phyloP scores from a whole-genome alignment of 768 basidiomycete species.

The Pulveroboletus sp. region DNA sequence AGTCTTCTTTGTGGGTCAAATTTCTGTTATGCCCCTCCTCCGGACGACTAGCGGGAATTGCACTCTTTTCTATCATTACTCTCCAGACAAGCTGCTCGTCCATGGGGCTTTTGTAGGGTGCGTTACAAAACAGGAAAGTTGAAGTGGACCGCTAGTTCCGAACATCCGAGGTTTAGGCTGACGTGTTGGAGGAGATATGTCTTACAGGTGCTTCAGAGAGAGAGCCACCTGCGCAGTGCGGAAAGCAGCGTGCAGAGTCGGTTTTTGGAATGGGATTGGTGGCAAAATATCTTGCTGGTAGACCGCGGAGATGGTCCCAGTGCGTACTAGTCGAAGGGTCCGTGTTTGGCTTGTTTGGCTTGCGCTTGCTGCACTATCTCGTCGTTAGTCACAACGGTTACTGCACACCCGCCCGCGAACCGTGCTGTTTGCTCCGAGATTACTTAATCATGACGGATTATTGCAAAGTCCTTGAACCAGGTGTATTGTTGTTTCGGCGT shows the following conservation, averaged over 20 bases:
- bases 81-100: too few relatives aligned
- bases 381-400: slow-evolving; percentile 7
- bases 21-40: too few relatives aligned
- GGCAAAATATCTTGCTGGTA: slow-evolving; percentile 52
- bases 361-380: slow-evolving; percentile 16
- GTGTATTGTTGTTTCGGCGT: slow-evolving; percentile 72
- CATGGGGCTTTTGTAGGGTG: too few relatives aligned
- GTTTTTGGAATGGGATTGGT: slow-evolving; percentile 79
- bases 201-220: slow-evolving; percentile 10
- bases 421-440: not conserved
- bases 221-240: slow-evolving; percentile 47
- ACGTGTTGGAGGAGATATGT: slow-evolving; percentile 62
- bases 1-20: too few relatives aligned
- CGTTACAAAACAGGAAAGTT: too few relatives aligned
- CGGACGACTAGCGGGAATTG: too few relatives aligned
- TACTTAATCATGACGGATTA: slow-evolving; percentile 32
- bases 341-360: slow-evolving; percentile 23
- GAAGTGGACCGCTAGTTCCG: too few relatives aligned
- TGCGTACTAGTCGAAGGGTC: slow-evolving; percentile 23
- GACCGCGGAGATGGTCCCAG: slow-evolving; percentile 55
- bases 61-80: too few relatives aligned
- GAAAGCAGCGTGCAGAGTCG: slow-evolving; percentile 56
- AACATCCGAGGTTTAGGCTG: too few relatives aligned
- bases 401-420: not conserved
- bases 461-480: slow-evolving; percentile 72